These are phyloP conservation scores for Actinomortierella wolfii DNA, from an alignment of 371 early-diverging fungal species.

Conservation along the genomic window DNA sequence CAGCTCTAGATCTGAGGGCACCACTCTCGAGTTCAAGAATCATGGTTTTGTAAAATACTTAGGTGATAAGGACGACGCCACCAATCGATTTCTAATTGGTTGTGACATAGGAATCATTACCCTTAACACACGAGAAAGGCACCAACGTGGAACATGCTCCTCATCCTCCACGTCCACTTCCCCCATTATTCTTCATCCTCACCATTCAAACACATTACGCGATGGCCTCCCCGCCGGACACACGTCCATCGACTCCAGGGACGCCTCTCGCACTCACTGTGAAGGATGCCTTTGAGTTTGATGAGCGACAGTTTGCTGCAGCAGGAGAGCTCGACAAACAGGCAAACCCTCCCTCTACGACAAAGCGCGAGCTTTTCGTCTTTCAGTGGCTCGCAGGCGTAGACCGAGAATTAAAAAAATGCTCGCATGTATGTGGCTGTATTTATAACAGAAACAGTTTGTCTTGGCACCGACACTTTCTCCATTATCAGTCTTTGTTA, in stretches of 20 bases:
- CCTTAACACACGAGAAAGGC: too few species aligned
- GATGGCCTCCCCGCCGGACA: slow-evolving; percentile 41
- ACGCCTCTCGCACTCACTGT: slow-evolving; percentile 35
- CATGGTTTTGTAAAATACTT: too few species aligned
- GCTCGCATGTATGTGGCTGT: slow-evolving; percentile 54
- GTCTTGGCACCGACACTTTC: not conserved
- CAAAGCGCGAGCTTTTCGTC: slow-evolving; percentile 65
- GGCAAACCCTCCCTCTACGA: slow-evolving; percentile 36
- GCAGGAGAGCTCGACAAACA: slow-evolving; percentile 73
- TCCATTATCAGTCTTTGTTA: not conserved
- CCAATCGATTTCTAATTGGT: too few species aligned
- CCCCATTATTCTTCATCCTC: too few species aligned
- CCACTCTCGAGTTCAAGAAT: too few species aligned
- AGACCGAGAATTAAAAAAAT: slow-evolving; percentile 66
- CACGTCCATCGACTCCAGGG: slow-evolving; percentile 46
- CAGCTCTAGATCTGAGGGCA: too few species aligned
- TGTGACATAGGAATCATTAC: too few species aligned
- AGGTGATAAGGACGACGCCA: too few species aligned
- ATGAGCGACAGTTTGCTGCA: slow-evolving; percentile 60
- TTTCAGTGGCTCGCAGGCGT: slow-evolving; percentile 82
- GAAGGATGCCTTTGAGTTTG: slow-evolving; percentile 58
- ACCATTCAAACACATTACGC: not conserved
- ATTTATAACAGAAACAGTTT: slow-evolving; percentile 2
- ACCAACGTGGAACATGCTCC: too few species aligned
- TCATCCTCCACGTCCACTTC: too few species aligned